Percentiles rank a stretch among this genome's conserved stretches.
Conservation (phyloP, 257 asterid species). For the Penstemon barbatus region DNA sequence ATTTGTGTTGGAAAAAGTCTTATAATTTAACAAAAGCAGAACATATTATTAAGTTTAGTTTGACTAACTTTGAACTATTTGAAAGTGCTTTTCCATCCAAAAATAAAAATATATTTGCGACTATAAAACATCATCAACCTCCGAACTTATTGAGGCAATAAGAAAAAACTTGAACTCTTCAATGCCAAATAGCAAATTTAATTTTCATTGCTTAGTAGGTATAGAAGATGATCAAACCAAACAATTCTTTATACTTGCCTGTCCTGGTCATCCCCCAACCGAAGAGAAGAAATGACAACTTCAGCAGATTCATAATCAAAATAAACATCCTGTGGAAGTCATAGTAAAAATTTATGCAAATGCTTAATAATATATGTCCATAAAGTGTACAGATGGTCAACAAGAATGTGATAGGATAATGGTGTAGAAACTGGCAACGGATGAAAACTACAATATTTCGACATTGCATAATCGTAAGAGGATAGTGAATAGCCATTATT, state of each 20-base stretch:
- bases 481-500: background rate
- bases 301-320: constrained; percentile 60
- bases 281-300: constrained; percentile 53
- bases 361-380: background rate
- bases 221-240: background rate
- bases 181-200: background rate
- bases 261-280: constrained; percentile 36
- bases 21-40: background rate
- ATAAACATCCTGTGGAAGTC: constrained; percentile 52
- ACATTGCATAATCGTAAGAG: background rate
- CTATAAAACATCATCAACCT: background rate
- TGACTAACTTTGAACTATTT: background rate
- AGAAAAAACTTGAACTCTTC: background rate
- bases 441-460: background rate
- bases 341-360: constrained; percentile 21
- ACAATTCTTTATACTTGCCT: constrained; percentile 12
- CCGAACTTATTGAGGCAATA: background rate
- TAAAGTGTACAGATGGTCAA: background rate
- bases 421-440: background rate
- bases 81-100: background rate
- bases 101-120: background rate
- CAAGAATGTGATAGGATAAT: background rate
- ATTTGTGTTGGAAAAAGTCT: background rate
- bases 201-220: background rate
- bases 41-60: too few species aligned